Evolutionary conservation across 495 filamentous ascomycete genomes (phyloP).

Genomic region (Achaetomiella virescens): DNA sequence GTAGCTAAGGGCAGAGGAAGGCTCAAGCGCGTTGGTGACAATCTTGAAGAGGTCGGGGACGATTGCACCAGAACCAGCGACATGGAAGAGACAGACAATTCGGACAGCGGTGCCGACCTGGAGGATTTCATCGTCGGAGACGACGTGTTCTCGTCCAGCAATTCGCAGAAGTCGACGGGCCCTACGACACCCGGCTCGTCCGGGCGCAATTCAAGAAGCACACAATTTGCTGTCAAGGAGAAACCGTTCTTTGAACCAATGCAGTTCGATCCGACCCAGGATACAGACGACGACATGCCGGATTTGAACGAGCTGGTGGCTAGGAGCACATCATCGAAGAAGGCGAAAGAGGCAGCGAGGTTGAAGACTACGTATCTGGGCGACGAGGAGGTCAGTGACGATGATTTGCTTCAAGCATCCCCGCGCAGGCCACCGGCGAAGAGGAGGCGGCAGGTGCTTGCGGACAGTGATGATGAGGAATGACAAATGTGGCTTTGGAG

Average conservation of each 20-base stretch:
- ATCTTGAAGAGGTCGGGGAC: slow-evolving; percentile 41
- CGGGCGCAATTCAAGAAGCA: slow-evolving; percentile 1
- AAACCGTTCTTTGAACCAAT: slow-evolving; percentile 32
- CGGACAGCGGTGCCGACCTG: slow-evolving; percentile 41
- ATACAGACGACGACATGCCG: slow-evolving; percentile 32
- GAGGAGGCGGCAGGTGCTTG: slow-evolving; percentile 18
- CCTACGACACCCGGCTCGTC: slow-evolving; percentile 25
- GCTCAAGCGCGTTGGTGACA: slow-evolving; percentile 22
- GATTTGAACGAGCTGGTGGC: slow-evolving; percentile 31
- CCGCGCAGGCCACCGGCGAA: slow-evolving; percentile 11
- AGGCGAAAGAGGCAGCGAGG: slow-evolving; percentile 6
- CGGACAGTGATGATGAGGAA: slow-evolving; percentile 28
- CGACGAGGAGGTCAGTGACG: slow-evolving; percentile 27
- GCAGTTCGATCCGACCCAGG: slow-evolving; percentile 28
- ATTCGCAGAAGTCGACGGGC: slow-evolving; percentile 25
- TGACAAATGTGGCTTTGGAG: neutral
- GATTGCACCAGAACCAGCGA: slow-evolving; percentile 45
- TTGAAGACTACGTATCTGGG: slow-evolving; percentile 15
- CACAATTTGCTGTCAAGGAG: neutral
- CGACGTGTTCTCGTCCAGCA: slow-evolving; percentile 36
- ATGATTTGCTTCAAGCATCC: slow-evolving; percentile 8
- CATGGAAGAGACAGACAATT: slow-evolving; percentile 39
- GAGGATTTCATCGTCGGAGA: slow-evolving; percentile 42
- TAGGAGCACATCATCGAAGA: slow-evolving; percentile 7
- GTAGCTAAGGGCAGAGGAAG: neutral